phyloP scores from a whole-genome alignment of 768 basidiomycete genomes.

The Suillus placidus region DNA sequence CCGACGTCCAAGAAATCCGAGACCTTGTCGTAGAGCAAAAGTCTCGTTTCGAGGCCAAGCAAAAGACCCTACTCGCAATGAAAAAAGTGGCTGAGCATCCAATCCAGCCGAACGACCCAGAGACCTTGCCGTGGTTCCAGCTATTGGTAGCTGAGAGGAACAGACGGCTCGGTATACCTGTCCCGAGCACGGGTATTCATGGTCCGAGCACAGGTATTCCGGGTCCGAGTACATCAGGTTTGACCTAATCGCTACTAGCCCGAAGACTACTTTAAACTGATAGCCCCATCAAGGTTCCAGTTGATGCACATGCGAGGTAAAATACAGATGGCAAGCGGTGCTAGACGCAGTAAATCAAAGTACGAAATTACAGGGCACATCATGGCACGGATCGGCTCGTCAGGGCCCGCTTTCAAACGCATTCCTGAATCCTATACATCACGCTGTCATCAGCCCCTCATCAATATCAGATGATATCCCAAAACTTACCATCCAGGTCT shows the following conservation, averaged over 20 bases:
- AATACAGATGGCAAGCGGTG: conserved; percentile 8
- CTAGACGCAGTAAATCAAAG: not conserved
- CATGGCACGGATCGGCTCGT: not conserved
- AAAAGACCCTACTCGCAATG: conserved; percentile 35
- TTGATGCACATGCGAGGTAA: not conserved
- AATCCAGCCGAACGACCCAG: not conserved
- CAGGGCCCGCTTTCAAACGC: conserved; percentile 9
- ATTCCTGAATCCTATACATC: conserved; percentile 15
- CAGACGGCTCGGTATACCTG: conserved; percentile 28
- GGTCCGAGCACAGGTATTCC: not conserved
- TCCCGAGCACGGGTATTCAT: conserved; percentile 9
- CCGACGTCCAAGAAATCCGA: conserved; percentile 79
- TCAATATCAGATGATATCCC: not conserved
- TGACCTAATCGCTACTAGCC: not conserved
- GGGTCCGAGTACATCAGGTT: conserved; percentile 27
- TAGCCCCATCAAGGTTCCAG: not conserved
- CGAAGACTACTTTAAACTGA: not conserved
- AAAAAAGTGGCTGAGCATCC: conserved; percentile 41
- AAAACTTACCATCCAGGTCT: conserved; percentile 63
- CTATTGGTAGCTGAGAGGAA: conserved; percentile 22
- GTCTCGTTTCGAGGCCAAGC: conserved; percentile 41
- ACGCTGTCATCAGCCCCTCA: not conserved
- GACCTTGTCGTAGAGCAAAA: conserved; percentile 57
- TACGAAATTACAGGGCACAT: not conserved
- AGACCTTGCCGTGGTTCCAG: conserved; percentile 2